Evolutionary conservation across 768 basidiomycete species (phyloP).

Genomic region (Russula sp.): DNA sequence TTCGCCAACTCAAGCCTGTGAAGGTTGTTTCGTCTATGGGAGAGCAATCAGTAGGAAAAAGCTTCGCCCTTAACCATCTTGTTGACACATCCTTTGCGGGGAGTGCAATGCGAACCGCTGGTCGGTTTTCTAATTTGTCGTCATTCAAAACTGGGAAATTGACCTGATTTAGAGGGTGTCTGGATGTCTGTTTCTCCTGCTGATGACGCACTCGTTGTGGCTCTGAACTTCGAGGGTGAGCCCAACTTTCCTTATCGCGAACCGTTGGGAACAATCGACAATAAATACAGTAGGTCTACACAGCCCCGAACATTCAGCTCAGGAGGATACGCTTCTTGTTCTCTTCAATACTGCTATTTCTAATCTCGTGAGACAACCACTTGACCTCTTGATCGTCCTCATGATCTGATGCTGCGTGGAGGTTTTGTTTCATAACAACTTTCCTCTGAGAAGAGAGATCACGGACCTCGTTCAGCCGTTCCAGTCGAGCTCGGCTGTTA

Average conservation of each 20-base stretch:
- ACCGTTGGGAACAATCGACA: neutral
- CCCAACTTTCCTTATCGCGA: neutral
- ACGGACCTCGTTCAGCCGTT: slow-evolving; percentile 55
- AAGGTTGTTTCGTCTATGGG: slow-evolving; percentile 64
- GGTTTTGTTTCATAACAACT: slow-evolving; percentile 62
- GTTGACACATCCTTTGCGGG: slow-evolving; percentile 61
- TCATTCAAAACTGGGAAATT: neutral
- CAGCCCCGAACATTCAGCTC: slow-evolving; percentile 55
- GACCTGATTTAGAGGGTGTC: slow-evolving; percentile 39
- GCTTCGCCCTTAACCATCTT: slow-evolving; percentile 51
- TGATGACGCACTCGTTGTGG: slow-evolving; percentile 44
- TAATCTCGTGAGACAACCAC: slow-evolving; percentile 37
- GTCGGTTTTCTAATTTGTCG: slow-evolving; percentile 17
- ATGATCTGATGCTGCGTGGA: slow-evolving; percentile 22
- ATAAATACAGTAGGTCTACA: slow-evolving; percentile 46
- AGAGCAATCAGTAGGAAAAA: slow-evolving; percentile 60
- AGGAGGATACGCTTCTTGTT: slow-evolving; percentile 57
- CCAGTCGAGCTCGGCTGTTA: slow-evolving; percentile 48
- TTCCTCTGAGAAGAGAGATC: slow-evolving; percentile 54
- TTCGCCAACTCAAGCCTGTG: slow-evolving; percentile 37
- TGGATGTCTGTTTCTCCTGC: slow-evolving; percentile 67
- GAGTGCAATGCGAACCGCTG: slow-evolving; percentile 56
- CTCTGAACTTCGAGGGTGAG: slow-evolving; percentile 57
- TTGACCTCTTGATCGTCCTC: neutral
- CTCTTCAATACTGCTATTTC: slow-evolving; percentile 61